These are phyloP conservation scores for Halophytophthora batemanensis DNA, from an alignment of 352 stramenopile species.

Conservation along the genomic window DNA sequence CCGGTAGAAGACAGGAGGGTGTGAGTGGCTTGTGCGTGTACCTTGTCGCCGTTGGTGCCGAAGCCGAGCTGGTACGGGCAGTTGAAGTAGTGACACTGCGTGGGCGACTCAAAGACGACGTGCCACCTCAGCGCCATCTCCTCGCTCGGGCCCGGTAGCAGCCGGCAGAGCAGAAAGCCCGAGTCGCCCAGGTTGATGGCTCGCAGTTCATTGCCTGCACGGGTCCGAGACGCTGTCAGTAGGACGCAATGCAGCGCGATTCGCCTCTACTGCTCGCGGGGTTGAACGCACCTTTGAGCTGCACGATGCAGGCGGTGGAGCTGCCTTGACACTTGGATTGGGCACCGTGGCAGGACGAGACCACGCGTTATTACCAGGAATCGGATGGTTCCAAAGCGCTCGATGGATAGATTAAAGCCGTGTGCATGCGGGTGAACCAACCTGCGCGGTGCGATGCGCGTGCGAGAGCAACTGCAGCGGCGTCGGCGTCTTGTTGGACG, in stretches of 20 bases:
- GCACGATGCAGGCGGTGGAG: conserved; percentile 83
- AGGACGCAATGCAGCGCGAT: no score
- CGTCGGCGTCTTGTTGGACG: conserved; percentile 30
- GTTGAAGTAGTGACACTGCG: conserved; percentile 96
- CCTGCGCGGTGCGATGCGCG: conserved; percentile 62
- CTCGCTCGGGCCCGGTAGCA: conserved; percentile 39
- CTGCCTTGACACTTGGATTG: conserved; percentile 82
- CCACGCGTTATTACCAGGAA: not conserved
- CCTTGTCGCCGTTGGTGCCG: conserved; percentile 84
- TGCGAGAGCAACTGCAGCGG: conserved; percentile 69
- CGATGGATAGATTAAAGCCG: not conserved
- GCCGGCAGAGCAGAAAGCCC: conserved; percentile 89
- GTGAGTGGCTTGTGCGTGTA: no score
- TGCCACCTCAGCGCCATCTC: conserved; percentile 45
- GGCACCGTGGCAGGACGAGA: conserved; percentile 2
- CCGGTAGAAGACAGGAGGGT: no score
- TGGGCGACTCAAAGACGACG: conserved; percentile 86
- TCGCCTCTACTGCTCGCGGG: no score
- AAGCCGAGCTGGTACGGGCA: conserved; percentile 93
- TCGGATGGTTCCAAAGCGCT: conserved; percentile 1
- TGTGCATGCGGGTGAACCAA: no score
- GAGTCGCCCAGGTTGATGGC: conserved; percentile 94
- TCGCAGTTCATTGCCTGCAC: conserved; percentile 50
- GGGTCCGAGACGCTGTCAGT: no score
- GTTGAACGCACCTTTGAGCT: conserved; percentile 53